A percentile compares a stretch with the other conserved stretches of the same genome.
Evolutionary conservation across 257 asterid species (phyloP).

Genomic region (Solanum okadae): DNA sequence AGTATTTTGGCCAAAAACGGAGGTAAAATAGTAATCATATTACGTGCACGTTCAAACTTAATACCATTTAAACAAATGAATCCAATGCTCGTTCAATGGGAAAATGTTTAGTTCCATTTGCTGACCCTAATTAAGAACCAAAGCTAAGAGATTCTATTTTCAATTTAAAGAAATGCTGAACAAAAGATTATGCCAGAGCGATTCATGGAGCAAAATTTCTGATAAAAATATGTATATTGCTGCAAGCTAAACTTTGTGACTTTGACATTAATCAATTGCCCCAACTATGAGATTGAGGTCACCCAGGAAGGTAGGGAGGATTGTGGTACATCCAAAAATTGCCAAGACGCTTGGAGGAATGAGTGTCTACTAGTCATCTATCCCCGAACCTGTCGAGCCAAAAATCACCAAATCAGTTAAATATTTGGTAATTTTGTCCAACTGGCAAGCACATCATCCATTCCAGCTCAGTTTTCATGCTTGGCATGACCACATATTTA

Average conservation of each 20-base stretch:
- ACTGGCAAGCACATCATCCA: neutral
- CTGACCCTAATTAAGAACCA: neutral
- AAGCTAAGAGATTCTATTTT: neutral
- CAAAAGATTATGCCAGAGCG: neutral
- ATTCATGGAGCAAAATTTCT: neutral
- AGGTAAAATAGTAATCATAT: neutral
- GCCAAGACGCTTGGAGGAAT: neutral
- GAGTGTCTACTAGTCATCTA: neutral
- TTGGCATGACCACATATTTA: neutral
- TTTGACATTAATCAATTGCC: neutral
- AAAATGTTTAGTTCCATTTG: neutral
- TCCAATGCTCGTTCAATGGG: neutral
- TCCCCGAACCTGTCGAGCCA: neutral
- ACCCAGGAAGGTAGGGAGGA: neutral
- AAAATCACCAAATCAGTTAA: neutral
- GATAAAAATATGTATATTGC: neutral
- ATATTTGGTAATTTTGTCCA: neutral
- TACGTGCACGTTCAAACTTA: neutral
- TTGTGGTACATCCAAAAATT: neutral
- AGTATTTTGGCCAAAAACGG: neutral
- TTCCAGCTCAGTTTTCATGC: neutral
- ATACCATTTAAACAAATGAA: neutral
- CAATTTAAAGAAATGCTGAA: neutral
- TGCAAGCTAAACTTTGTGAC: neutral
- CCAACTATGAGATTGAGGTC: neutral